A percentile compares a stretch with the other conserved stretches of the same genome.
Evolutionary conservation across 1,284 basidiomycete genomes (phyloP).

Genomic region (Puccinia novopanici): DNA sequence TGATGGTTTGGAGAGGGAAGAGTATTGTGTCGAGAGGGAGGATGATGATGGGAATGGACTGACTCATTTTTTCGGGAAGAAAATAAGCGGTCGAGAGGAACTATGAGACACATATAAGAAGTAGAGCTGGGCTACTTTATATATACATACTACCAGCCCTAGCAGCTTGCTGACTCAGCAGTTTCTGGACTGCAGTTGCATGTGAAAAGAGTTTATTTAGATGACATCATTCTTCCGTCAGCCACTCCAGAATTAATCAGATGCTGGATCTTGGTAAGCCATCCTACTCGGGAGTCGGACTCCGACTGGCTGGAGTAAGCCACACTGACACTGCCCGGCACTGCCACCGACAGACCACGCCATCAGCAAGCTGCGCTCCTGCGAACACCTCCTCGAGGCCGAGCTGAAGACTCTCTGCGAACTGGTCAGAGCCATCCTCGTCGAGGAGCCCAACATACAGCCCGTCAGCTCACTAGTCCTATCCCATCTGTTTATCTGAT

Average conservation of each 20-base stretch:
- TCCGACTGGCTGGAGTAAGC: no score
- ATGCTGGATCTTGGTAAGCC: constrained; percentile 14
- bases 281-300: not conserved
- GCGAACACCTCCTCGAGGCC: constrained; percentile 81
- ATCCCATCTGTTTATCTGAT: no score
- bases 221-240: no score
- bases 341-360: constrained; percentile 46
- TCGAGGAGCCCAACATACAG: constrained; percentile 95
- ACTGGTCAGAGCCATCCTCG: constrained; percentile 76
- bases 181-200: no score
- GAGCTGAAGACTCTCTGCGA: constrained; percentile 90
- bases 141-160: no score
- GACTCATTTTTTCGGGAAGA: not conserved
- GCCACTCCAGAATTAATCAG: no score
- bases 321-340: not conserved
- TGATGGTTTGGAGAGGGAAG: constrained; percentile 31
- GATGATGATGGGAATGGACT: constrained; percentile 12
- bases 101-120: no score
- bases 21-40: constrained; percentile 16
- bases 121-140: no score
- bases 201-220: no score
- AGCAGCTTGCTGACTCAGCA: no score
- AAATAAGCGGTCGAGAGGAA: no score
- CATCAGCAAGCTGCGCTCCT: constrained; percentile 71
- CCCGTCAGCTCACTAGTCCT: constrained; percentile 84